Conservation (phyloP, 345 rosid species). For the Salix exigua region DNA sequence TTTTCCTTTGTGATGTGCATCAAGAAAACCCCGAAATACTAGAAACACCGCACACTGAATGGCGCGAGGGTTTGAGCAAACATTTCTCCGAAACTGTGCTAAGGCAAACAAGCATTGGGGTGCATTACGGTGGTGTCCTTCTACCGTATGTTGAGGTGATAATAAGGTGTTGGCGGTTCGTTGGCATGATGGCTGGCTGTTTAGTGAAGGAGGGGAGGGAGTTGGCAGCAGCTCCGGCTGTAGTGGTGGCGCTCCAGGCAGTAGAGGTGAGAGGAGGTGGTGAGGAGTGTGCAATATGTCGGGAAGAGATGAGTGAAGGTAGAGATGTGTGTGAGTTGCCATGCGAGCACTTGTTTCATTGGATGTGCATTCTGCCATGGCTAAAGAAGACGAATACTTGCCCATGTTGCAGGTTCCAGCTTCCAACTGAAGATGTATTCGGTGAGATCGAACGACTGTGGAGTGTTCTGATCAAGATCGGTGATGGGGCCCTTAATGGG, state of each 20-base stretch:
- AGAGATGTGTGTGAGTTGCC: constrained; percentile 83
- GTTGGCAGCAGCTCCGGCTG: constrained; percentile 52
- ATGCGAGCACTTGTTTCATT: constrained; percentile 81
- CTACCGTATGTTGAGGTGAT: constrained; percentile 61
- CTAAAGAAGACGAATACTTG: constrained; percentile 75
- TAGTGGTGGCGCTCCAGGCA: constrained; percentile 60
- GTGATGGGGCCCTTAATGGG: constrained; percentile 6
- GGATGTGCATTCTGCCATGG: constrained; percentile 90
- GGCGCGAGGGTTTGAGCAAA: constrained; percentile 47
- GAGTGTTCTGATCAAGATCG: constrained; percentile 41
- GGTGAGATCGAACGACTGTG: constrained; percentile 86
- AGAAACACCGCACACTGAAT: constrained; percentile 36
- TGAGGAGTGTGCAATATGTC: constrained; percentile 69
- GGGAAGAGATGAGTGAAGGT: constrained; percentile 77
- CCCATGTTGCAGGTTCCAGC: constrained; percentile 83
- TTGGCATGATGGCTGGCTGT: constrained; percentile 35
- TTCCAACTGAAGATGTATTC: constrained; percentile 74
- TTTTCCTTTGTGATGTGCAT: constrained; percentile 73
- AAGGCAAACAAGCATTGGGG: constrained; percentile 39
- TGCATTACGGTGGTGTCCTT: constrained; percentile 50
- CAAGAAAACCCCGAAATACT: constrained; percentile 57
- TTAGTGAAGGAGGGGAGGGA: constrained; percentile 39
- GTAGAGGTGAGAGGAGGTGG: constrained; percentile 45
- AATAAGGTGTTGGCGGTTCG: constrained; percentile 58
- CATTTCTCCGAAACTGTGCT: constrained; percentile 35